Evolutionary conservation across 805 yeast species (phyloP), one percentile per base, ranked within the genome.

Genomic region (Saccharomycopsis vini): DNA sequence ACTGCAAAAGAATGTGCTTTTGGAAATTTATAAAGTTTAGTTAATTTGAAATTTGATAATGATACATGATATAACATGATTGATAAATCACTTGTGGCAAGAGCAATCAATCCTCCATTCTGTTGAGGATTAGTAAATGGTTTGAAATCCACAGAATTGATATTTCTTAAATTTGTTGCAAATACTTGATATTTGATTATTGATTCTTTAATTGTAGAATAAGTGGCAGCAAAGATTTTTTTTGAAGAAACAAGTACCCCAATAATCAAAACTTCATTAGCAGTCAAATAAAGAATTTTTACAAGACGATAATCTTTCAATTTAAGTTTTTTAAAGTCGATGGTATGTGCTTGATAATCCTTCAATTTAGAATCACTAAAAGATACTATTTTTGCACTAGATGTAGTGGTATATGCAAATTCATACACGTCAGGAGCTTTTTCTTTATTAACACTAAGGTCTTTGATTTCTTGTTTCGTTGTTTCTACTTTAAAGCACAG

Each of bases 1-100:
- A 87, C 77, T 3, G 51, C 51, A 60, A 85, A 84, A 7, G 72
- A 64, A 59, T 88, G 96, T 45, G 83, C 78, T 49, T 81, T 73
- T 36, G 72, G 71, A 44, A 78, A 63, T 5, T 69, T 63, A 46
- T 71, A 75, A 20, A 76, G 52, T 7, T 71, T 60, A 3, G n/a
- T 15, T 10, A 48, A 22, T 35, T 69, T 67, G 47, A 86, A 70
- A 56, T 36, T 72, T 69, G 13, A 20, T 20, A 24, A n/a, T 2
- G 33, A 22, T 4, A 44, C 35, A 22, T 39, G 30, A 21, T 31
- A 45, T 16, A 45, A 40, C 4, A 40, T 23, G 4, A 45, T 33
- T 4, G 47, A 39, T 13, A 48, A 24, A 33, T 48, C 47, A 22
- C 49, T 42, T 16, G 49, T 42, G 24, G 45, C 51, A 12, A 48